Evolutionary conservation across 1,284 basidiomycete species (phyloP), one percentile per base, ranked within the genome.

Genomic region (Ceratorhiza oryzae-sativae): DNA sequence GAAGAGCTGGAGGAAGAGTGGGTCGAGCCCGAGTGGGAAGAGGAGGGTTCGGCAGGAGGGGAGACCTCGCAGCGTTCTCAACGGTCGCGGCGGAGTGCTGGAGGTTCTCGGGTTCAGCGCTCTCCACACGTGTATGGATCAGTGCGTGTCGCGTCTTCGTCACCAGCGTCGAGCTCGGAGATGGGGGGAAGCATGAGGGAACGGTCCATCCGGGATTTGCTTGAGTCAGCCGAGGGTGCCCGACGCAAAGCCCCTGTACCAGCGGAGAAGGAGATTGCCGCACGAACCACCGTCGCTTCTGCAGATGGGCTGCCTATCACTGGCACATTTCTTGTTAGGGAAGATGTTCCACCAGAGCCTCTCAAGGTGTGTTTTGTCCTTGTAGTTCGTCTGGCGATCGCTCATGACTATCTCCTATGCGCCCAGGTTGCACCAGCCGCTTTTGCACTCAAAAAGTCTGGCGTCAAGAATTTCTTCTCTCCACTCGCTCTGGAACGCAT

Each of bases 401-500:
- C 65, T 58, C 18, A 58, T 45, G 4, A 4, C 48, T 6, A 2
- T 20, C 10, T 45, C 20, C 18, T 30, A 20, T 10, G 18, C 39
- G 32, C 25, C 10, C 25, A 70, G 65, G 61, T 53, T 48, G 58
- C 55, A 18, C 71, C 71, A 13, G 58, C 60, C 13, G 55, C 27
- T 15, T n/a, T 59, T 25, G 56, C 36, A 39, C 36, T 68, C 48
- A 73, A 48, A 77, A 77, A 72, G 77, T 76, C 82, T 27, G 77
- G 82, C 36, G 85, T 90, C 51, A 94, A 91, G 80, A 89, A 93
- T 79, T 88, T 96, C 77, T 96, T 96, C 80, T 92, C 88, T 65
- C 92, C 93, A 0, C 80, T 94, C 71, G 88, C 90, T 3, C 84
- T 96, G 10, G 94, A 96, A 80, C 86, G 86, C 67, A 93, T 96